A percentile compares a stretch with the other conserved stretches of the same genome.
These are phyloP conservation scores for Crucibulum laeve DNA, from an alignment of 768 basidiomycete species.

Conservation along the genomic window DNA sequence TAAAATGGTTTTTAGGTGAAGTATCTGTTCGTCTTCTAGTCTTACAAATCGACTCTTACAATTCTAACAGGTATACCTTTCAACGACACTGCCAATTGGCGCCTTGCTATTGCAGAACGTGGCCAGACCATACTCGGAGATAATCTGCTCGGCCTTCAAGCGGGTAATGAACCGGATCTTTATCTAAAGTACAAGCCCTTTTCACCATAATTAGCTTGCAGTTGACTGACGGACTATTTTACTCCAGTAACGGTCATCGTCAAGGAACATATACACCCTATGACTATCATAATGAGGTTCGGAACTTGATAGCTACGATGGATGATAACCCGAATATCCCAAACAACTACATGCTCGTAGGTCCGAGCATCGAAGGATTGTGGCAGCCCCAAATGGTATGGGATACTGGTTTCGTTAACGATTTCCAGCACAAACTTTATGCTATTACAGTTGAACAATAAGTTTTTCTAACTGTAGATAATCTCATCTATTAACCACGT, in stretches of 20 bases:
- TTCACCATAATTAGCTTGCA: background rate
- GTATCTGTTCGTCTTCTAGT: background rate
- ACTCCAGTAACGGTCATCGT: constrained; percentile 1
- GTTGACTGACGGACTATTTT: too few relatives aligned
- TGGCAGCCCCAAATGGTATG: constrained; percentile 46
- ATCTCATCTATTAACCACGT: background rate
- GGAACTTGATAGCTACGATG: background rate
- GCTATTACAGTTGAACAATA: constrained; percentile 56
- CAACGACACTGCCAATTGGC: background rate
- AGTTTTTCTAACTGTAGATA: constrained; percentile 8
- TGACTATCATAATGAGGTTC: background rate
- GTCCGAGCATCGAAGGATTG: constrained; percentile 44
- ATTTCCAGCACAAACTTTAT: constrained; percentile 35
- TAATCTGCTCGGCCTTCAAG: background rate
- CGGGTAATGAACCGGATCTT: constrained; percentile 1
- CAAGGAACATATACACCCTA: background rate
- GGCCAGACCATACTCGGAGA: background rate
- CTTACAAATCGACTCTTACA: background rate
- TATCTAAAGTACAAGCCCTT: background rate
- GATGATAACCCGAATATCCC: background rate
- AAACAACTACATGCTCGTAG: constrained; percentile 40
- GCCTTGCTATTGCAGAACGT: background rate
- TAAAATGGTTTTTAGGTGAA: constrained; percentile 51
- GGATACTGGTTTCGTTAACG: constrained; percentile 45
- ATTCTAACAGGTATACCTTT: background rate